phyloP scores from a whole-genome alignment of 2,329 filamentous ascomycete genomes.

The Monilinia aucupariae region DNA sequence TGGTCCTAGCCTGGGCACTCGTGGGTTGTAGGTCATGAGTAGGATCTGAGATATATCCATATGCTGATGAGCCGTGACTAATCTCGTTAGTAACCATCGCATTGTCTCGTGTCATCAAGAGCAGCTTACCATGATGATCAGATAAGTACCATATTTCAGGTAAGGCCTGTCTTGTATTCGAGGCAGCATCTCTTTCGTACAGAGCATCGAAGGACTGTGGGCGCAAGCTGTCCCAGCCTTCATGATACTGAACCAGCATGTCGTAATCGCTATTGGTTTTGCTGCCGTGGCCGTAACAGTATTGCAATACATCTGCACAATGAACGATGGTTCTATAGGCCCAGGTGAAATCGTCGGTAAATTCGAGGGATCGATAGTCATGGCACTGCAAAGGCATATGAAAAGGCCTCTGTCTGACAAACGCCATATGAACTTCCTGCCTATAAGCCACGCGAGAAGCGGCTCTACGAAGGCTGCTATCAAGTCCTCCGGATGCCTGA shows the following conservation, averaged over 20 bases:
- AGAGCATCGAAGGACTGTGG: slow-evolving; percentile 26
- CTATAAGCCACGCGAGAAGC: slow-evolving; percentile 45
- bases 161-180: slow-evolving; percentile 13
- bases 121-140: slow-evolving; percentile 25
- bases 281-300: slow-evolving; percentile 24
- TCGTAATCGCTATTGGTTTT: slow-evolving; percentile 21
- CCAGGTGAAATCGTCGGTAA: slow-evolving; percentile 25
- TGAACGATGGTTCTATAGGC: slow-evolving; percentile 26
- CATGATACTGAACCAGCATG: slow-evolving; percentile 21
- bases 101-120: not conserved
- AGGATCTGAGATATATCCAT: slow-evolving; percentile 40
- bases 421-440: slow-evolving; percentile 45
- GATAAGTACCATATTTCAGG: slow-evolving; percentile 27
- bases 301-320: slow-evolving; percentile 25
- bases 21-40: slow-evolving; percentile 38
- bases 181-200: slow-evolving; percentile 17
- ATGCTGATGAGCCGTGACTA: slow-evolving; percentile 39
- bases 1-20: slow-evolving; percentile 25
- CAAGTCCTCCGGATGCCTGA: slow-evolving; percentile 31
- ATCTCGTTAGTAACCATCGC: not conserved
- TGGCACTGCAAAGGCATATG: slow-evolving; percentile 37
- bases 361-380: slow-evolving; percentile 24
- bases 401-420: slow-evolving; percentile 39
- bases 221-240: slow-evolving; percentile 20
- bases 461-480: slow-evolving; percentile 39